phyloP scores from a whole-genome alignment of 108 stramenopile genomes.

The Pseudonitzschia multistriata region DNA sequence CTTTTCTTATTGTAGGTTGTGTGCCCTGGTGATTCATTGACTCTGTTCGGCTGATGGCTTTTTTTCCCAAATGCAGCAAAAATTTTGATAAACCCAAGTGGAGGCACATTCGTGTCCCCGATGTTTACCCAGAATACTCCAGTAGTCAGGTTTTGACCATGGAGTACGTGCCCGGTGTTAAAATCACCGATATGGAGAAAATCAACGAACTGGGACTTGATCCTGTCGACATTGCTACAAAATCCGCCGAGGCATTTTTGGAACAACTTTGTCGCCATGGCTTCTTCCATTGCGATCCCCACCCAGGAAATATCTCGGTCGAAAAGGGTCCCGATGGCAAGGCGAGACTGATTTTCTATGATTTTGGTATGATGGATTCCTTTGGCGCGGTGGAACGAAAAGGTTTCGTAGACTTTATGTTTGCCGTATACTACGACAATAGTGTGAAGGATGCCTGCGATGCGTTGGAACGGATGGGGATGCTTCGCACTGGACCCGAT shows the following conservation, averaged over 20 bases:
- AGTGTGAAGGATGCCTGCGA: slow-evolving; percentile 89
- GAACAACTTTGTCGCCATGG: slow-evolving; percentile 96
- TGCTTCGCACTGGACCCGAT: slow-evolving; percentile 81
- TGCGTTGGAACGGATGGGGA: slow-evolving; percentile 92
- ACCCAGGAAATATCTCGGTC: slow-evolving; percentile 88
- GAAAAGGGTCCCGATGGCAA: slow-evolving; percentile 74
- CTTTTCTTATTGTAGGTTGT: neutral
- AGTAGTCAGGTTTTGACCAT: slow-evolving; percentile 88
- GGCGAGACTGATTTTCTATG: slow-evolving; percentile 91
- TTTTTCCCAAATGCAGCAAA: slow-evolving; percentile 30
- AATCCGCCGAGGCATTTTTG: slow-evolving; percentile 90
- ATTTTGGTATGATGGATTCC: slow-evolving; percentile 99
- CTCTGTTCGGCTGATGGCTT: neutral
- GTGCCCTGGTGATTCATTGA: neutral
- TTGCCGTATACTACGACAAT: slow-evolving; percentile 88
- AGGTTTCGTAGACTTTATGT: slow-evolving; percentile 88
- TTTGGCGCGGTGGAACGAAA: slow-evolving; percentile 75
- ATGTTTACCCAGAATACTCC: slow-evolving; percentile 82
- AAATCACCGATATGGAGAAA: slow-evolving; percentile 87
- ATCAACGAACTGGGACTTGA: slow-evolving; percentile 65
- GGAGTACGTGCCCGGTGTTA: slow-evolving; percentile 95
- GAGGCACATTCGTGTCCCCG: slow-evolving; percentile 88
- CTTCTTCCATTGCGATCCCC: slow-evolving; percentile 82
- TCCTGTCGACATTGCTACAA: slow-evolving; percentile 80
- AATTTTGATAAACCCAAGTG: slow-evolving; percentile 80